Percentiles rank a stretch among this genome's conserved stretches.
These are phyloP conservation scores for Dentipellis fragilis DNA, from an alignment of 768 basidiomycete species.

Conservation along the genomic window DNA sequence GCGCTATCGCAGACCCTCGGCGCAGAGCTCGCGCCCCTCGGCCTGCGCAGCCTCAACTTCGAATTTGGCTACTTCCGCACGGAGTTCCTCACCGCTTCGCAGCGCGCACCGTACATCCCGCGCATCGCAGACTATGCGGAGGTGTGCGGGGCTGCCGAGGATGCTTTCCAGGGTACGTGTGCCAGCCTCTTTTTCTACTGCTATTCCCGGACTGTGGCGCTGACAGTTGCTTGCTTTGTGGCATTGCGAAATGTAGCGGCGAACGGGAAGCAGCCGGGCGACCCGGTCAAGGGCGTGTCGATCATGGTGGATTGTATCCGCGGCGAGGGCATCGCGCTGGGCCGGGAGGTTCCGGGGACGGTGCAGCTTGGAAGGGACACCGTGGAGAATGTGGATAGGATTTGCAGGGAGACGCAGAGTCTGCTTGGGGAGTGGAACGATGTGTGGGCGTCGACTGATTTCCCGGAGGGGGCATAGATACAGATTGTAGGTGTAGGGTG, in stretches of 20 bases:
- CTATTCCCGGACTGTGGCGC: too few relatives aligned
- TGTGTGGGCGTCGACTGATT: background rate
- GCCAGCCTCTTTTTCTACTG: too few relatives aligned
- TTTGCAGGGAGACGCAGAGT: background rate
- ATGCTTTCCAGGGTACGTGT: too few relatives aligned
- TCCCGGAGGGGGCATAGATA: background rate
- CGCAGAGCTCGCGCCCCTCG: constrained; percentile 17
- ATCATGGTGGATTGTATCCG: background rate
- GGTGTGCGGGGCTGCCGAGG: background rate
- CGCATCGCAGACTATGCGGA: constrained; percentile 21
- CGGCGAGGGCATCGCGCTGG: background rate
- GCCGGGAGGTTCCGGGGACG: background rate
- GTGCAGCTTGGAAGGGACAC: background rate
- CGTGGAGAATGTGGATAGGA: background rate
- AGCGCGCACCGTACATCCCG: constrained; percentile 16
- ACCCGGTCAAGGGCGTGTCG: background rate
- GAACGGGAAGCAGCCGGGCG: background rate
- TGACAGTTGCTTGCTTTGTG: background rate
- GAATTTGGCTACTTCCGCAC: constrained; percentile 34
- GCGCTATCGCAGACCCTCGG: constrained; percentile 11
- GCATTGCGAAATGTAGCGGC: too few relatives aligned
- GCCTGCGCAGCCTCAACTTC: constrained; percentile 26
- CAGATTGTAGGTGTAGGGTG: too few relatives aligned
- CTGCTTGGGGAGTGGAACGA: background rate
- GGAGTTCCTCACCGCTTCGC: constrained; percentile 18